Conservation (phyloP, 805 yeast species). For the Cyberlindnera euphorbiiphila region DNA sequence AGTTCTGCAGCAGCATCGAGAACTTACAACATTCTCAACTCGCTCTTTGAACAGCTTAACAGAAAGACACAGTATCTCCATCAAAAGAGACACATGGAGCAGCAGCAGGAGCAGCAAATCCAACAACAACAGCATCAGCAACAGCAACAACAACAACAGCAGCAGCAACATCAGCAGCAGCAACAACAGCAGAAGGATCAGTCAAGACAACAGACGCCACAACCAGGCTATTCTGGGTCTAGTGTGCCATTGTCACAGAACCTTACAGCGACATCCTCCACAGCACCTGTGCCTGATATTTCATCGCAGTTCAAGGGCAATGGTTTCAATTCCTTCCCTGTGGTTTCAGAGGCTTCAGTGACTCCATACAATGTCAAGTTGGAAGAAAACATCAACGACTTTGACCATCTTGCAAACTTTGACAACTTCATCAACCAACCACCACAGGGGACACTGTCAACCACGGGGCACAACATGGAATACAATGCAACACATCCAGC, state of each 20-base stretch:
- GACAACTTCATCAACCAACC: conserved; percentile 29
- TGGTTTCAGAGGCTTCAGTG: conserved; percentile 7
- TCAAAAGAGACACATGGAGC: conserved; percentile 24
- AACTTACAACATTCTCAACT: conserved; percentile 74
- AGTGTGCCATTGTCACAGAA: conserved; percentile 28
- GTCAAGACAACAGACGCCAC: conserved; percentile 6
- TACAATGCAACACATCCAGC: background rate
- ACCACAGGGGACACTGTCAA: background rate
- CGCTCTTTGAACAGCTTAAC: conserved; percentile 75
- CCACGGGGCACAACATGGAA: background rate
- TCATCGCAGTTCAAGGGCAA: background rate
- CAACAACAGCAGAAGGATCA: no score
- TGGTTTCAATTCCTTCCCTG: conserved; percentile 7
- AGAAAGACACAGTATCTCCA: conserved; percentile 57
- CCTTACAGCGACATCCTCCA: conserved; percentile 16
- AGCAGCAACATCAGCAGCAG: conserved; percentile 6
- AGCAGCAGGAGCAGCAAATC: conserved; percentile 11
- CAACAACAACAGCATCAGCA: conserved; percentile 12
- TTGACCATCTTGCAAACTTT: conserved; percentile 29
- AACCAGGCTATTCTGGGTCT: conserved; percentile 1
- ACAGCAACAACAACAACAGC: conserved; percentile 14
- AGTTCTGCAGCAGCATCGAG: conserved; percentile 75
- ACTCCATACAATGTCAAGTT: conserved; percentile 19
- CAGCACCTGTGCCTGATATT: background rate
- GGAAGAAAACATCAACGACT: conserved; percentile 22